Evolutionary conservation across 352 stramenopile species (phyloP), one percentile per base, ranked within the genome.

Genomic region (Globisporangium paroecandrum): DNA sequence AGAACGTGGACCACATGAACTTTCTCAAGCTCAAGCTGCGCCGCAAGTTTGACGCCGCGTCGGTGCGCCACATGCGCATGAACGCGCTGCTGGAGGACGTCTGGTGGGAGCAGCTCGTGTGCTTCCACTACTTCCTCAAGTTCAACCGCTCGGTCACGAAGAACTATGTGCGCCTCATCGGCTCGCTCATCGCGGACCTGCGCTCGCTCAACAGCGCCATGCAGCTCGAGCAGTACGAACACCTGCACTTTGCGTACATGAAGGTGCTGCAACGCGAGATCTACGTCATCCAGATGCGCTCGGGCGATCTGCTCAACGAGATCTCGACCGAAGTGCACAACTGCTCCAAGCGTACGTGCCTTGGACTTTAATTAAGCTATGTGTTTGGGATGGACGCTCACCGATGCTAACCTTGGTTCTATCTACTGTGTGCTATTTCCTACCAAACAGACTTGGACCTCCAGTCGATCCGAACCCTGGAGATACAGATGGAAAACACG

Each of bases 1-100:
- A 93, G 73, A 91, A 92, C 62, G 73, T 91, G 29, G 83, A 93
- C 29, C 75, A 91, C 73, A 90, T 94, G 83, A 87, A 94, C 56
- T 90, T 94, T 49, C 62, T 94, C 12, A 83, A 78, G 22, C 66
- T 91, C 20, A 92, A 91, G 62, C 73, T 94, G 32, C 66, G 81
- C 12, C 83, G 81, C 54, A 93, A 94, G 61, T 94, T 94, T 58
- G 78, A 90, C 29, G 73, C 68, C 1, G 77, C 79, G 1, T 27
- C 60, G 0, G 84, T 74, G 2, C 82, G 84, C 13, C 75, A 90
- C 53, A 72, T 68, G n/a, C 76, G 77, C 1, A 94, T 94, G 86
- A 74, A 66, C 24, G 71, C 59, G 6, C 65, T 94, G 1, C 47
- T 94, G 13, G 81, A 89, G 0, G 77, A 93, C 49, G 86, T 89